Evolutionary conservation across 345 rosid species (phyloP).

Genomic region (Fremontodendron californicum): DNA sequence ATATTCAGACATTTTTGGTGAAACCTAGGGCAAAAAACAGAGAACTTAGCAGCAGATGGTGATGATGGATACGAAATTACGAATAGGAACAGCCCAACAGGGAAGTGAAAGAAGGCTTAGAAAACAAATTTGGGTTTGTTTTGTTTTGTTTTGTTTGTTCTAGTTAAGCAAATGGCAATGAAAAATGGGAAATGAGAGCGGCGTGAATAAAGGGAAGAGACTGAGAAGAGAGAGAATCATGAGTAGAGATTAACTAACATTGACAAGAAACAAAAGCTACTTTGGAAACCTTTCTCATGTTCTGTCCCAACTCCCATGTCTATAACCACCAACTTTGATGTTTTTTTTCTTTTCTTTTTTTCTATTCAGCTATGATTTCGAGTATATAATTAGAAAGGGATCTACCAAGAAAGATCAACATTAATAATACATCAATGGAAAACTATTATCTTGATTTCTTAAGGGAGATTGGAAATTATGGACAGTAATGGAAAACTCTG

Average conservation of each 20-base stretch:
- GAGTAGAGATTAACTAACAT: constrained; percentile 6
- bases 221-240: constrained; percentile 2
- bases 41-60: constrained; percentile 13
- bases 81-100: background rate
- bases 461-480: background rate
- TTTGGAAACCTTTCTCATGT: constrained; percentile 43
- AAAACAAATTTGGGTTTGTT: background rate
- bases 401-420: background rate
- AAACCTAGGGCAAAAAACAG: background rate
- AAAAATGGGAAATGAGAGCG: too few relatives aligned
- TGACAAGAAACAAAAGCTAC: constrained; percentile 27
- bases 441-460: background rate
- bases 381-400: background rate
- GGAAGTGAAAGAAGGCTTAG: constrained; percentile 1
- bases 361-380: background rate
- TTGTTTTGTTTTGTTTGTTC: too few relatives aligned
- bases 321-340: constrained; percentile 39
- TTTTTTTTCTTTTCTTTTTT: background rate
- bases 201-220: constrained; percentile 53
- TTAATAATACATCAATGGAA: background rate
- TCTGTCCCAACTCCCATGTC: constrained; percentile 19
- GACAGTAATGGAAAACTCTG: background rate
- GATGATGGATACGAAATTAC: constrained; percentile 20
- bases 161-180: too few relatives aligned
- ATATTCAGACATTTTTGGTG: constrained; percentile 48